Evolutionary conservation across 2,329 filamentous ascomycete species (phyloP).

Genomic region (Cladosporium sp.): DNA sequence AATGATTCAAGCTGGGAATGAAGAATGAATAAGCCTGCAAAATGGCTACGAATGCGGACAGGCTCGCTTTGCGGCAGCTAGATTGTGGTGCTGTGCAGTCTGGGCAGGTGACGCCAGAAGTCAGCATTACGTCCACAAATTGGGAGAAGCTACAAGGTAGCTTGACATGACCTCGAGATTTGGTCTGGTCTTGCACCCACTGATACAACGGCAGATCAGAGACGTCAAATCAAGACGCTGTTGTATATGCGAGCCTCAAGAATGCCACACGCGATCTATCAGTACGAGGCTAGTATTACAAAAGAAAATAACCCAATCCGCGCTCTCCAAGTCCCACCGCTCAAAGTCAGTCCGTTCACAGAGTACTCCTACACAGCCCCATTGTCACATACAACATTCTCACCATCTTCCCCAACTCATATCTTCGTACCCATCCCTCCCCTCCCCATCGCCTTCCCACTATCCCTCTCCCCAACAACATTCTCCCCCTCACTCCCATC

Average conservation of each 20-base stretch:
- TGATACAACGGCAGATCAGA: conserved; percentile 8
- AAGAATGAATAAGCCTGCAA: conserved; percentile 4
- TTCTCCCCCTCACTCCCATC: conserved; percentile 17
- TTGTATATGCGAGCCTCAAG: conserved; percentile 3
- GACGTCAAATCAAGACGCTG: background rate
- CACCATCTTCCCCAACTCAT: background rate
- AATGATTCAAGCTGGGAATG: background rate
- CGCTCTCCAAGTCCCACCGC: background rate
- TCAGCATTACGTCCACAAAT: background rate
- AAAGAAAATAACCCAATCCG: background rate
- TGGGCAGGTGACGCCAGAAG: background rate
- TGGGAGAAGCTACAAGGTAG: conserved; percentile 7
- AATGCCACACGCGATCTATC: conserved; percentile 6
- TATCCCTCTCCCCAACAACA: background rate
- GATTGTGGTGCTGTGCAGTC: background rate
- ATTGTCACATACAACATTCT: background rate
- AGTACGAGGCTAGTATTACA: conserved; percentile 7
- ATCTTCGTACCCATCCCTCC: conserved; percentile 1
- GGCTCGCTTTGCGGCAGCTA: background rate
- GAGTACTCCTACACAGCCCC: conserved; percentile 15
- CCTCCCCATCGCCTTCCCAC: conserved; percentile 1
- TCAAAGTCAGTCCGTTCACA: background rate
- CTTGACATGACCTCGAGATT: background rate
- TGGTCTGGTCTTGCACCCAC: background rate
- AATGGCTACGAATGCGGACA: background rate